These are phyloP conservation scores for Starmera quercuum DNA, from an alignment of 805 yeast species.

Conservation along the genomic window DNA sequence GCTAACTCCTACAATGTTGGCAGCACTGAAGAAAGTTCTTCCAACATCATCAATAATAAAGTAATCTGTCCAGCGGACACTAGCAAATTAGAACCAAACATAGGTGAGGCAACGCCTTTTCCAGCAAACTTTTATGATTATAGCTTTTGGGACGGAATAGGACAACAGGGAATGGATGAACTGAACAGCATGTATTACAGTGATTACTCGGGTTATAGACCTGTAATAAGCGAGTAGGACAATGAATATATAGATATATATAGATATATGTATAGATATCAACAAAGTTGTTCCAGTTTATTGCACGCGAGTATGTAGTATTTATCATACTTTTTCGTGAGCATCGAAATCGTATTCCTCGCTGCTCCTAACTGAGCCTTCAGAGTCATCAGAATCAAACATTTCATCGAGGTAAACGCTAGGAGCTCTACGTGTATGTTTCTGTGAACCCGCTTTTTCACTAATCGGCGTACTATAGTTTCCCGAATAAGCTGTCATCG, in stretches of 20 bases:
- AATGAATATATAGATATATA: not conserved
- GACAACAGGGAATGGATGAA: slow-evolving; percentile 19
- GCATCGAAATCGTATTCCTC: slow-evolving; percentile 4
- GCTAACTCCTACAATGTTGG: too few relatives aligned
- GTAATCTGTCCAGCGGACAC: too few relatives aligned
- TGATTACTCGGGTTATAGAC: slow-evolving; percentile 20
- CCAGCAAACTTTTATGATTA: too few relatives aligned
- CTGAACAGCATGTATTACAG: slow-evolving; percentile 19
- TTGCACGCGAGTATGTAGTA: too few relatives aligned
- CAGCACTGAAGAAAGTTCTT: too few relatives aligned
- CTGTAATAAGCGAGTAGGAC: slow-evolving; percentile 3
- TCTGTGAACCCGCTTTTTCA: not conserved
- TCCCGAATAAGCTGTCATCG: slow-evolving; percentile 6
- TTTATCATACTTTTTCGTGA: slow-evolving; percentile 10
- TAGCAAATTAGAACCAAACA: too few relatives aligned
- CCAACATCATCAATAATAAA: too few relatives aligned
- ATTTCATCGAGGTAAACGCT: slow-evolving; percentile 40
- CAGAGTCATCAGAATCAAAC: slow-evolving; percentile 22
- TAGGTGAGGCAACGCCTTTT: too few relatives aligned
- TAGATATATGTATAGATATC: too few relatives aligned
- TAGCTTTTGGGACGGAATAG: slow-evolving; percentile 20
- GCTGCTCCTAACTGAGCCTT: not conserved
- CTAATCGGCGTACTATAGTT: not conserved
- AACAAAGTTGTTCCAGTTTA: too few relatives aligned
- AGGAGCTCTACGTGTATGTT: slow-evolving; percentile 33